Base-by-base conservation (phyloP, 805 yeast species). In the Teunomyces lycoperdinae region DNA sequence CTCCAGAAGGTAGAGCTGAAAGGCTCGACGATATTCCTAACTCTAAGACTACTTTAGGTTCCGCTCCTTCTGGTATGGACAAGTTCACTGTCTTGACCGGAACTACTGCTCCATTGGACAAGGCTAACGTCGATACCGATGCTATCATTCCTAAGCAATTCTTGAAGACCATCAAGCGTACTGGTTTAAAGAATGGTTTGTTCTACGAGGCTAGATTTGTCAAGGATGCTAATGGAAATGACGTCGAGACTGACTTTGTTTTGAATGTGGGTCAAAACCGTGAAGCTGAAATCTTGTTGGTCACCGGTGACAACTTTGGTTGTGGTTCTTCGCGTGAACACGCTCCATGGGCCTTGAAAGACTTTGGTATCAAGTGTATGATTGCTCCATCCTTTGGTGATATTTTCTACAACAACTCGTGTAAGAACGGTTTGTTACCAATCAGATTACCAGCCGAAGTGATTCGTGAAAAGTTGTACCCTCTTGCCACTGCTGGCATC, bases 311-410 rank as follows among this genome's bases (percentile, higher is more conserved):
- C 66, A 94, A 94, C 77, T 94, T 94, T 66, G 99, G 99, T 57
- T 94, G 99, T 76, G 99, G 99, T 62, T 91, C 97, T 35, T 91
- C 97, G 1, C 89, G 99, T 80, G 99, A 94, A 71, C 99, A 94
- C 63, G 99, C 99, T 30, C 98, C 99, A 49, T 94, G 99, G 99
- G 98, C 99, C 2, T 79, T 94, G 57, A 91, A 90, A 62, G 99
- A 94, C 72, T 94, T 94, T 62, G 99, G 99, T 70, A 90, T 94
- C 69, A 85, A 87, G 69, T 85, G 92, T 54, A 87, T 94, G 63
- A 91, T 94, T 68, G 98, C 98, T 5, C 99, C 98, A 49, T 90
- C 97, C 0, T 94, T 92, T 59, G 99, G 98, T 68, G 99, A 94
- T 71, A 94, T 94, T 60, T 94, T 94, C 78, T 91, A 89, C 82